These are phyloP conservation scores for Endoconidiophora laricicola DNA, from an alignment of 2,329 filamentous ascomycete species.

Conservation along the genomic window DNA sequence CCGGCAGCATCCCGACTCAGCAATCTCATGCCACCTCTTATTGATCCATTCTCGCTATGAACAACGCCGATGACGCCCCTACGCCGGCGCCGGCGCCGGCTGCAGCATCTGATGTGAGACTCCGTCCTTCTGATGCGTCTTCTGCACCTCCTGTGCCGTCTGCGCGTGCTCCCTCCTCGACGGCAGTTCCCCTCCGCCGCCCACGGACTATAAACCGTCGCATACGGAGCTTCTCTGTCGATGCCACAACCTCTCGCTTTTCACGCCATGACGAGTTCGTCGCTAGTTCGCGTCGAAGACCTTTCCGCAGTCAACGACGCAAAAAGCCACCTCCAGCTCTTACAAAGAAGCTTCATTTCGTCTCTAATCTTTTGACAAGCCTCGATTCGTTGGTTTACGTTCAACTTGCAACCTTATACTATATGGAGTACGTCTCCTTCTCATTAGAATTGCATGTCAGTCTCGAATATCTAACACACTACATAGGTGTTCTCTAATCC, in stretches of 20 bases:
- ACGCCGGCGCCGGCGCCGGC: constrained; percentile 1
- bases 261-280: constrained; percentile 9
- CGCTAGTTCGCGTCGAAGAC: constrained; percentile 14
- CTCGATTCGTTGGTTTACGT: constrained; percentile 48
- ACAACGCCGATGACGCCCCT: constrained; percentile 2
- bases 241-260: constrained; percentile 7
- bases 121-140: background rate
- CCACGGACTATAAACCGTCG: constrained; percentile 4
- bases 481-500: constrained; percentile 47
- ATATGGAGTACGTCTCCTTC: constrained; percentile 44
- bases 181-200: constrained; percentile 5
- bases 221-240: constrained; percentile 8
- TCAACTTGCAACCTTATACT: constrained; percentile 49
- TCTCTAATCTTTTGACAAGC: constrained; percentile 41
- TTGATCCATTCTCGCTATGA: background rate
- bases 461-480: constrained; percentile 11
- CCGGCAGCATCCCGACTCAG: no score
- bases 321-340: constrained; percentile 27
- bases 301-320: constrained; percentile 19
- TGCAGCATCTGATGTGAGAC: background rate
- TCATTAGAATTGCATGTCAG: background rate
- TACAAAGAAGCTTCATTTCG: constrained; percentile 41
- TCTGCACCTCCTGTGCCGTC: background rate
- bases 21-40: no score
- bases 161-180: constrained; percentile 4